Conservation (phyloP, 2,329 filamentous ascomycete species). For the Penicillium digitatum region DNA sequence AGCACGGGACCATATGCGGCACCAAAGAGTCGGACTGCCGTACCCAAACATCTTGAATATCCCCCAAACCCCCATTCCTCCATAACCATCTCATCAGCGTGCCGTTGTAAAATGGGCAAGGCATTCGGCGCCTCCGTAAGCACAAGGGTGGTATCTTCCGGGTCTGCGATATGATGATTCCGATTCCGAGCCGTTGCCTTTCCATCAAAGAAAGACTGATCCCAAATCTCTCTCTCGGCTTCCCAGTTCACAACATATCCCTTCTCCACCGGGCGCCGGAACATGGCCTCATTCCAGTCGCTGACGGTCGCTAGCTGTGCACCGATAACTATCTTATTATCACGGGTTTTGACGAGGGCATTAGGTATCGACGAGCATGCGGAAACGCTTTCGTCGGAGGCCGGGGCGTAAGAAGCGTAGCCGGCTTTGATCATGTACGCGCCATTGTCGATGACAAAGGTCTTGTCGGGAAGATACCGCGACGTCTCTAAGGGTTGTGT, state of each 20-base stretch:
- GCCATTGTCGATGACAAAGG: constrained; percentile 90
- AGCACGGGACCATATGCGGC: neutral
- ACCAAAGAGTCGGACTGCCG: constrained; percentile 15
- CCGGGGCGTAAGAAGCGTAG: constrained; percentile 51
- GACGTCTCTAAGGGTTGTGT: constrained; percentile 39
- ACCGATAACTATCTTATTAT: constrained; percentile 73
- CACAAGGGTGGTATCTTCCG: constrained; percentile 75
- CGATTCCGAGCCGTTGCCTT: constrained; percentile 55
- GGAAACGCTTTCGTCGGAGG: constrained; percentile 38
- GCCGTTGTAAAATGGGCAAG: constrained; percentile 73
- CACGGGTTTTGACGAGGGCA: constrained; percentile 78
- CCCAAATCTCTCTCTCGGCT: constrained; percentile 91
- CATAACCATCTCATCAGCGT: constrained; percentile 95
- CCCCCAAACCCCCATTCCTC: constrained; percentile 92
- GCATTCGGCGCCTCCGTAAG: constrained; percentile 83
- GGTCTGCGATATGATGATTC: constrained; percentile 50
- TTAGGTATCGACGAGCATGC: constrained; percentile 74
- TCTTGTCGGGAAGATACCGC: constrained; percentile 53
- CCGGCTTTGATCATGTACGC: constrained; percentile 89
- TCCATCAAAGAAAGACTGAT: constrained; percentile 74
- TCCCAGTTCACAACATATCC: constrained; percentile 97
- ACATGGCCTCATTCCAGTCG: constrained; percentile 85
- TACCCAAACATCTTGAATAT: constrained; percentile 72
- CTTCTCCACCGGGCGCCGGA: constrained; percentile 86
- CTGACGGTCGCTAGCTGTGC: constrained; percentile 70